Base-by-base conservation (phyloP, 1,284 basidiomycete genomes). In the Cutaneotrichosporon sp. region DNA sequence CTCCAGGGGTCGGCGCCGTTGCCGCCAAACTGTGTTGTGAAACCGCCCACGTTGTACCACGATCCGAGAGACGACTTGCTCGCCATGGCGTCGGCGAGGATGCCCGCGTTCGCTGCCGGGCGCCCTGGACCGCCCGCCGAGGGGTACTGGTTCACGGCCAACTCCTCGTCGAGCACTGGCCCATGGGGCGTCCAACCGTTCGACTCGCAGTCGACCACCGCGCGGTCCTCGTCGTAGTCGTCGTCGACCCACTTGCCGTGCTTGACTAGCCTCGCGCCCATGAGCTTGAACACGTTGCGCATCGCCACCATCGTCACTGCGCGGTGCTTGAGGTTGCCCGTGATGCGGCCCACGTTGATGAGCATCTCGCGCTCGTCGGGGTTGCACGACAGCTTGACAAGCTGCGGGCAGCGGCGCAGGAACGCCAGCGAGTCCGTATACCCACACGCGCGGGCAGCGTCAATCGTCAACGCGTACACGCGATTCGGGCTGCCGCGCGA, bases 391-490 rank as follows among this genome's bases (percentile, higher is more conserved):
- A 97, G 84, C 79, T 98, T 98, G 82, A 93, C 84, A 24, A 97
- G 89, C 34, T 92, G 86, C 0, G 88, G 87, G 70, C 95, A 95
- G 7, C 91, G 86, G 13, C 97, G 89, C 80, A 97, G 95, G 78
- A 98, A 97, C 79, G 97, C 97, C 13, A 98, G 83, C 10, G 95
- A 97, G 79, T 99, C 97, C 59, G 92, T 87, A 80, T 94, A 98
- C 2, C 95, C 97, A 43, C 92, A 94, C 4, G 91, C 91, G 27
- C 95, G 87, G 0, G 95, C 95, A 5, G 94, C 95, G 73, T 99
- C 95, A 66, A 99, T 97, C 13, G 95, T 92, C 49, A 99, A 89
- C 85, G 97, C 91, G 81, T 97, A 99, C 65, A 88, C 84, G 55
- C 90, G 86, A 54, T 91, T 85, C 6, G 92, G 88, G 73, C 97